These are phyloP conservation scores for Gigaspora rosea DNA, from an alignment of 192 early-diverging fungal species.

Conservation along the genomic window DNA sequence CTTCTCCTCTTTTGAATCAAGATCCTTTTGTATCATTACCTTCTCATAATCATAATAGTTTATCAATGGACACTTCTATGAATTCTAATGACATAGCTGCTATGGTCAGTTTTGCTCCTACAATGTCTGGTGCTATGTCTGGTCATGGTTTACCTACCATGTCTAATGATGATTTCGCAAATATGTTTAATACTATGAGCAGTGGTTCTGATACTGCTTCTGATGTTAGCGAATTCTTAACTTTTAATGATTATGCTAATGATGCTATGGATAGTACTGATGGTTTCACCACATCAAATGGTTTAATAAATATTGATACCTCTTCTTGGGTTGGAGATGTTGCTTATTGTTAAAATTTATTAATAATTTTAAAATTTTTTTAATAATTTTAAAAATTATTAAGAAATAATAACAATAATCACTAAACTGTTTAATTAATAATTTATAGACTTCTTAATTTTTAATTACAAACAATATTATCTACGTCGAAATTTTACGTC, in stretches of 20 bases:
- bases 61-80: constrained; percentile 9
- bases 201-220: constrained; percentile 12
- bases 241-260: constrained; percentile 6
- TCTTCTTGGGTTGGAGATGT: constrained; percentile 21
- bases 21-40: constrained; percentile 27
- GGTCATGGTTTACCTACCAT: constrained; percentile 5
- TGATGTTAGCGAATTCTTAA: constrained; percentile 24
- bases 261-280: constrained; percentile 3
- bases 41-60: constrained; percentile 8
- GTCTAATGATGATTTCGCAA: constrained; percentile 19
- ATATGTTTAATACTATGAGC: constrained; percentile 10
- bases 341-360: constrained; percentile 18
- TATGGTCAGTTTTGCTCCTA: neutral
- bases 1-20: constrained; percentile 28
- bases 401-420: neutral
- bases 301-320: constrained; percentile 1
- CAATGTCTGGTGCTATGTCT: constrained; percentile 15
- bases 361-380: neutral
- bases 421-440: neutral
- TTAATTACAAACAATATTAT: neutral
- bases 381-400: neutral
- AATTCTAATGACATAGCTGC: constrained; percentile 10
- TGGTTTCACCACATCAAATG: neutral
- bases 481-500: neutral
- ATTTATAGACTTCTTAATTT: neutral